Percentiles rank a stretch among this genome's conserved stretches.
These are phyloP conservation scores for Pythium periplocum DNA, from an alignment of 352 stramenopile genomes.

Conservation along the genomic window DNA sequence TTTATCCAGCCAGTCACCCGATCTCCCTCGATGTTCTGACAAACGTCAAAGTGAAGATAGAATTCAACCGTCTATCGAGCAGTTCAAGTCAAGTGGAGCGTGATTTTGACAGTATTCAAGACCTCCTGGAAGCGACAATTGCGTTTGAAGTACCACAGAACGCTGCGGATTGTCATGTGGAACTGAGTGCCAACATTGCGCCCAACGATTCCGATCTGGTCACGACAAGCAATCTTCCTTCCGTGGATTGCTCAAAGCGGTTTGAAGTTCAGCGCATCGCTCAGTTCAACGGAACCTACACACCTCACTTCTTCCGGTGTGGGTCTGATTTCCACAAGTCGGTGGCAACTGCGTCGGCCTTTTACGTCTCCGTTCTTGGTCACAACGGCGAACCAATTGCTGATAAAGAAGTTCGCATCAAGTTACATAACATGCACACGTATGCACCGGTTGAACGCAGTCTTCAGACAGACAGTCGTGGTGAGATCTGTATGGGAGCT, in stretches of 20 bases:
- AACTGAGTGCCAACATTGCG: slow-evolving; percentile 8
- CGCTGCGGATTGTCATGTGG: slow-evolving; percentile 5
- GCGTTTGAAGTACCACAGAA: too few species aligned
- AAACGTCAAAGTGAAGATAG: too few species aligned
- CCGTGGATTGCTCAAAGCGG: slow-evolving; percentile 21
- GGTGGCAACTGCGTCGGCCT: slow-evolving; percentile 13
- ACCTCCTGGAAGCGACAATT: too few species aligned
- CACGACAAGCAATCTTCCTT: slow-evolving; percentile 8
- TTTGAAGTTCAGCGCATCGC: slow-evolving; percentile 40
- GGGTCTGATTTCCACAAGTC: neutral
- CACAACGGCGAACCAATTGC: slow-evolving; percentile 46
- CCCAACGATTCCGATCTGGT: too few species aligned
- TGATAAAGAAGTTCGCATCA: slow-evolving; percentile 16
- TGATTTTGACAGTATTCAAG: too few species aligned
- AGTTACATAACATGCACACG: slow-evolving; percentile 25
- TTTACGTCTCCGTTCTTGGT: slow-evolving; percentile 30
- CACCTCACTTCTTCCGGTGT: slow-evolving; percentile 30
- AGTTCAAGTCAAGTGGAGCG: too few species aligned
- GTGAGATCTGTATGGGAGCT: slow-evolving; percentile 33
- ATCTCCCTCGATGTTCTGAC: too few species aligned
- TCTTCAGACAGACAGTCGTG: slow-evolving; percentile 26
- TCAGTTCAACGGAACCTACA: slow-evolving; percentile 23
- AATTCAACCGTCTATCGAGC: too few species aligned
- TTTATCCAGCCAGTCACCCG: too few species aligned
- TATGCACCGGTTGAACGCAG: slow-evolving; percentile 5